phyloP scores from a whole-genome alignment of 164 flowering plant genomes.

The Piper betle region DNA sequence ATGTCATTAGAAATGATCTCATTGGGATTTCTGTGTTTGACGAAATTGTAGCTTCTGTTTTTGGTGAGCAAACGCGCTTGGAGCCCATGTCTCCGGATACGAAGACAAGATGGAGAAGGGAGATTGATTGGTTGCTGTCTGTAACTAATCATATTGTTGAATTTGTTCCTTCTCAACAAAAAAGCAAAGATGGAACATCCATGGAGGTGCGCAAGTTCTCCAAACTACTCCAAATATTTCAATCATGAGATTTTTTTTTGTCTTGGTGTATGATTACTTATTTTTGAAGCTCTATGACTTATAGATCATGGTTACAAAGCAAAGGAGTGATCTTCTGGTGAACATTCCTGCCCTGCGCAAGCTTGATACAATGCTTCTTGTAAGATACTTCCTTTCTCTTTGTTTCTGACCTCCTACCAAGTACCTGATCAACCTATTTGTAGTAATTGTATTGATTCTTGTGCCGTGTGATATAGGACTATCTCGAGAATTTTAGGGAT shows the following conservation, averaged over 20 bases:
- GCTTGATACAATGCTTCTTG: slow-evolving; percentile 85
- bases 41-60: slow-evolving; percentile 56
- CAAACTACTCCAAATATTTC: neutral
- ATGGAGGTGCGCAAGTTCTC: slow-evolving; percentile 43
- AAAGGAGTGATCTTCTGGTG: slow-evolving; percentile 70
- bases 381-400: slow-evolving; percentile 21
- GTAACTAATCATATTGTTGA: slow-evolving; percentile 94
- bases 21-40: neutral
- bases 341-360: slow-evolving; percentile 82
- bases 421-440: neutral
- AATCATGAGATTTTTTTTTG: neutral
- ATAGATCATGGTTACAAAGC: slow-evolving; percentile 81
- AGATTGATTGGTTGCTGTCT: slow-evolving; percentile 82
- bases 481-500: slow-evolving; percentile 48
- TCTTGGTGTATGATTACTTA: neutral
- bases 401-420: neutral
- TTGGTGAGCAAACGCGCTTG: slow-evolving; percentile 62
- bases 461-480: slow-evolving; percentile 26
- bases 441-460: neutral
- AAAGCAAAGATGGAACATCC: slow-evolving; percentile 43
- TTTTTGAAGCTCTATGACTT: neutral
- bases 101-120: slow-evolving; percentile 72
- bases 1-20: neutral
- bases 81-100: slow-evolving; percentile 74
- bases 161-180: slow-evolving; percentile 75